Evolutionary conservation across 2,329 filamentous ascomycete species (phyloP), one percentile per base, ranked within the genome.

Genomic region (Epichloe baconii): DNA sequence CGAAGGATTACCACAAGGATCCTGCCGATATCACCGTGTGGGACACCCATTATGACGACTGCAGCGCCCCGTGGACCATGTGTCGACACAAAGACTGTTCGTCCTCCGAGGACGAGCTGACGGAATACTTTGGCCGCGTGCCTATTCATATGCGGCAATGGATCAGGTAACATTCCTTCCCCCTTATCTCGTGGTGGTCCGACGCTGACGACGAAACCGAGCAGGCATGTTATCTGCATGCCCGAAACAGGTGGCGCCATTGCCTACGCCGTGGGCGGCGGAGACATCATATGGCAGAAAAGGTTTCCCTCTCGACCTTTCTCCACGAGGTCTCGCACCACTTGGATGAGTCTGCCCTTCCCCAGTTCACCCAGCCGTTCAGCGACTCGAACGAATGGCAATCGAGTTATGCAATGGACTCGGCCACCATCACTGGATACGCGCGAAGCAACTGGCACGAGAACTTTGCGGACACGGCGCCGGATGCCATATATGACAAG

Each of bases 131-230:
- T 36, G 63, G 62, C 11, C 58, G 60, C 26, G 34, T 65, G 12
- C 64, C 64, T 11, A 50, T 65, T 12, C 58, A 57, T 46, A 64
- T 62, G 54, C 57, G 64, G 7, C 51, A 57, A 35, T 60, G 56
- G 42, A 53, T 64, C 19, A 55, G 58, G 41, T 43, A 43, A 17
- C 23, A 5, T 42, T n/a, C 11, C 40, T 7, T 19, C 4, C 12
- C 3, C 21, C 21, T 3, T 2, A 31, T 31, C 8, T 11, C 26
- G 26, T 4, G 3, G 26, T 31, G 26, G 8, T 31, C 26, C 26
- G 26, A 4, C 26, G 26, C 26, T 31, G 26, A 26, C 23, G 6
- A 23, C 23, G 3, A 6, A 26, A 26, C 26, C 26, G 26, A 11
- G 10, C 3, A 19, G 41, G 8, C 41, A 43, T 21, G n/a, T 43